phyloP scores from a whole-genome alignment of 73 alveolate genomes.

The Symbiodinium natans region DNA sequence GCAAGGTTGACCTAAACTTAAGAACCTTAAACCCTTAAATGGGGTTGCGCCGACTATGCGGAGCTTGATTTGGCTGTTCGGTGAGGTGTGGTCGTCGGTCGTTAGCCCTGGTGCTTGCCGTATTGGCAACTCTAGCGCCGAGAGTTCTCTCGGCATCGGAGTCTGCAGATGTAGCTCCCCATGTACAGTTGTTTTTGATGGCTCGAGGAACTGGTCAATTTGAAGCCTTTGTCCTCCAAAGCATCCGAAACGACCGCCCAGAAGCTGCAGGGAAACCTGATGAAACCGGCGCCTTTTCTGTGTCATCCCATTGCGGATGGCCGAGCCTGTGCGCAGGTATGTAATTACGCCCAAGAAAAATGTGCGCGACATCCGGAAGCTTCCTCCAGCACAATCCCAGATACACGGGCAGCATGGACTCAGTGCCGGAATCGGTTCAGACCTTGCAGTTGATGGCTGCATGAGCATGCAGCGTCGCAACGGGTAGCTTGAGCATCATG shows the following conservation, averaged over 20 bases:
- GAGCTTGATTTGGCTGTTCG: neutral
- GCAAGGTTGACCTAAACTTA: too few species aligned
- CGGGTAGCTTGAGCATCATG: too few species aligned
- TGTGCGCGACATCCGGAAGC: too few species aligned
- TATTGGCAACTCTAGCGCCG: slow-evolving; percentile 13
- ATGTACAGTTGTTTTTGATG: neutral
- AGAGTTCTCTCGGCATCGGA: slow-evolving; percentile 12
- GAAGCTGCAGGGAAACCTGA: neutral
- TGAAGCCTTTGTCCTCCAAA: neutral
- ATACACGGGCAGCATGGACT: too few species aligned
- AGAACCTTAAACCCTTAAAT: too few species aligned
- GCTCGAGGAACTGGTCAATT: neutral
- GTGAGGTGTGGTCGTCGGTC: slow-evolving; percentile 4
- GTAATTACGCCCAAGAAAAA: too few species aligned
- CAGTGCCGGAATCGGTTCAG: too few species aligned
- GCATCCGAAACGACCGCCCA: neutral
- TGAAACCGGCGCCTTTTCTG: neutral
- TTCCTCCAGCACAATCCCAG: too few species aligned
- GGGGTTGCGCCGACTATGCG: neutral
- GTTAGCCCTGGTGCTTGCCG: slow-evolving; percentile 6
- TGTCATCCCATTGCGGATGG: neutral
- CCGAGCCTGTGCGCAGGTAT: neutral
- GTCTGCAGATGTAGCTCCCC: slow-evolving; percentile 24
- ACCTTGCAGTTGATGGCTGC: too few species aligned
- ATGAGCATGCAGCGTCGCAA: too few species aligned